phyloP scores from a whole-genome alignment of 306 rosid species.

The Castanopsis chinensis region DNA sequence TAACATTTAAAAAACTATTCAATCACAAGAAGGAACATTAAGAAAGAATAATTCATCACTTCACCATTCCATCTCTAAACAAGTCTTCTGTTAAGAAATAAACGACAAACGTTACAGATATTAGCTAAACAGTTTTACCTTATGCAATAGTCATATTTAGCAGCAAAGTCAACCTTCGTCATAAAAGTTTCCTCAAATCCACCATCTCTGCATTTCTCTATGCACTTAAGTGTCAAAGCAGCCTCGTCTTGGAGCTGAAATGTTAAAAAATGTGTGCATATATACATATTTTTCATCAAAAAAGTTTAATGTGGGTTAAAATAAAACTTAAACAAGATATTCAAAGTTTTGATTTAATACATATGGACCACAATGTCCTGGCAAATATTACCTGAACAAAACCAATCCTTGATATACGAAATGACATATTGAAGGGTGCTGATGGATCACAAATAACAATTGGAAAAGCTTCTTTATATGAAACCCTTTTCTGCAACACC shows the following conservation, averaged over 20 bases:
- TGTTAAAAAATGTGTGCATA: not conserved
- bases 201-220: conserved; percentile 68
- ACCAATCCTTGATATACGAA: conserved; percentile 61
- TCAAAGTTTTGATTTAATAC: not conserved
- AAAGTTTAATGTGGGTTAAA: not conserved
- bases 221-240: conserved; percentile 60
- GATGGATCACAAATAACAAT: conserved; percentile 58
- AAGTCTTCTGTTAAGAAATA: conserved; percentile 8
- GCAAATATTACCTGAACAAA: conserved; percentile 57
- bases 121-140: conserved; percentile 48
- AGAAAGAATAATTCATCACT: not conserved
- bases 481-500: conserved; percentile 64
- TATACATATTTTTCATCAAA: conserved; percentile 10
- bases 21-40: not conserved
- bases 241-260: conserved; percentile 86
- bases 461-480: conserved; percentile 65
- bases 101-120: conserved; percentile 3
- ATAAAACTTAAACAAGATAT: not conserved
- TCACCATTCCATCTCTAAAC: conserved; percentile 3
- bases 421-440: conserved; percentile 67
- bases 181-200: conserved; percentile 88
- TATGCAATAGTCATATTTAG: conserved; percentile 76
- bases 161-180: conserved; percentile 76
- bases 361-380: not conserved
- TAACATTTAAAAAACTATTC: not conserved